Conservation (phyloP, 495 filamentous ascomycete species). For the Aspergillus taichungensis region DNA sequence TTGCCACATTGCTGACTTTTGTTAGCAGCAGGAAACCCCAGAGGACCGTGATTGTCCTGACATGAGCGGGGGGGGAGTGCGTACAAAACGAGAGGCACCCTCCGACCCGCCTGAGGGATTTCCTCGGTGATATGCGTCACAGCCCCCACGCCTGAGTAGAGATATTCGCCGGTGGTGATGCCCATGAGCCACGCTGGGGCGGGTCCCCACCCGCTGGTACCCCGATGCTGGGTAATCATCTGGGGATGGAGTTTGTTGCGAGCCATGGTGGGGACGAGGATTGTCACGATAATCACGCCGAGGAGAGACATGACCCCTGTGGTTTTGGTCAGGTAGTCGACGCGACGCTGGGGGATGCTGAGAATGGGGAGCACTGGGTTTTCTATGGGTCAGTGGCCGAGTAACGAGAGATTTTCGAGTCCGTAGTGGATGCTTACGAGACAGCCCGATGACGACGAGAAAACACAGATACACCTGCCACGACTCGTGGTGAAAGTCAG, state of each 20-base stretch:
- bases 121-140: constrained; percentile 25
- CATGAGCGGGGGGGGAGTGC: not conserved
- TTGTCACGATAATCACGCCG: constrained; percentile 7
- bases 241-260: constrained; percentile 8
- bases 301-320: constrained; percentile 13
- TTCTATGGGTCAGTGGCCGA: not conserved
- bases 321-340: constrained; percentile 12
- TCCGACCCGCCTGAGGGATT: constrained; percentile 16
- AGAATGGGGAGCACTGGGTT: constrained; percentile 11
- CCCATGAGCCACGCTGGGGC: constrained; percentile 17
- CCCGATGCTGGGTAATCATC: constrained; percentile 11
- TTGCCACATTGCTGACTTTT: constrained; percentile 9
- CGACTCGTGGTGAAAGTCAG: constrained; percentile 10
- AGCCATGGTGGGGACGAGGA: constrained; percentile 12
- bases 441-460: constrained; percentile 9
- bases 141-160: constrained; percentile 11
- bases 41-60: not conserved
- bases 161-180: constrained; percentile 13
- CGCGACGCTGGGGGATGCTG: constrained; percentile 4
- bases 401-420: not conserved
- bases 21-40: not conserved
- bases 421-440: not conserved
- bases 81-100: constrained; percentile 18
- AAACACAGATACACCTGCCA: constrained; percentile 24
- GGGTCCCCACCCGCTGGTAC: constrained; percentile 16